Evolutionary conservation across 371 early-diverging fungal genomes (phyloP).

Genomic region (Funneliformis caledonium): DNA sequence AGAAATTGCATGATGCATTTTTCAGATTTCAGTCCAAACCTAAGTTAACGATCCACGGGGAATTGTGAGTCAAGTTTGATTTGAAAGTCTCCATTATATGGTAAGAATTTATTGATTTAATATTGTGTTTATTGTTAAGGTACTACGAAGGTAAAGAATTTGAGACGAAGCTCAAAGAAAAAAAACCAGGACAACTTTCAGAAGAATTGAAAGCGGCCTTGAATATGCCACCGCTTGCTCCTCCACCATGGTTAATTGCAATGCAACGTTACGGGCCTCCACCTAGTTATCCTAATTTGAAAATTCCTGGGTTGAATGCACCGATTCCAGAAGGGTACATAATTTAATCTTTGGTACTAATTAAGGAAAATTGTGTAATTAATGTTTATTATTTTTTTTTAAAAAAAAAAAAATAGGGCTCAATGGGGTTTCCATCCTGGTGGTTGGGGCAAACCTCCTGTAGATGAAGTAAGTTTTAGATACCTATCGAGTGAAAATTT

Average conservation of each 20-base stretch:
- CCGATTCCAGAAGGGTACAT: slow-evolving; percentile 91
- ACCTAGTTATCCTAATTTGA: slow-evolving; percentile 91
- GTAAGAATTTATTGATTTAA: neutral
- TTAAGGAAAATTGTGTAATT: neutral
- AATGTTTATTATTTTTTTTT: neutral
- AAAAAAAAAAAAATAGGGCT: slow-evolving; percentile 52
- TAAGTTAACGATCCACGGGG: slow-evolving; percentile 84
- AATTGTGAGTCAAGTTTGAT: slow-evolving; percentile 65
- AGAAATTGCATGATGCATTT: slow-evolving; percentile 96
- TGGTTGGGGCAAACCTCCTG: slow-evolving; percentile 98
- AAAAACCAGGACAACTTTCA: slow-evolving; percentile 89
- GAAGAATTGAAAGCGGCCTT: slow-evolving; percentile 88
- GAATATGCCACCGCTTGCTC: slow-evolving; percentile 90
- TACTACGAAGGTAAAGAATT: slow-evolving; percentile 98
- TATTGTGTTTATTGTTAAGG: slow-evolving; percentile 48
- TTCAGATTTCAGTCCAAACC: slow-evolving; percentile 94
- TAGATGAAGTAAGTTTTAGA: slow-evolving; percentile 72
- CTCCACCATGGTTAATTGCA: slow-evolving; percentile 98
- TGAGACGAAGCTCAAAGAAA: slow-evolving; percentile 86
- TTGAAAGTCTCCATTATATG: neutral
- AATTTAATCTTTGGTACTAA: neutral
- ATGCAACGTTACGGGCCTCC: slow-evolving; percentile 99
- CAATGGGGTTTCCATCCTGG: slow-evolving; percentile 99
- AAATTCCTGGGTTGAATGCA: slow-evolving; percentile 96
- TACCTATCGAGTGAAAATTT: neutral